A percentile compares a stretch with the other conserved stretches of the same genome.
Evolutionary conservation across 768 basidiomycete genomes (phyloP).

Genomic region (Krasilnikovozyma curviuscula): DNA sequence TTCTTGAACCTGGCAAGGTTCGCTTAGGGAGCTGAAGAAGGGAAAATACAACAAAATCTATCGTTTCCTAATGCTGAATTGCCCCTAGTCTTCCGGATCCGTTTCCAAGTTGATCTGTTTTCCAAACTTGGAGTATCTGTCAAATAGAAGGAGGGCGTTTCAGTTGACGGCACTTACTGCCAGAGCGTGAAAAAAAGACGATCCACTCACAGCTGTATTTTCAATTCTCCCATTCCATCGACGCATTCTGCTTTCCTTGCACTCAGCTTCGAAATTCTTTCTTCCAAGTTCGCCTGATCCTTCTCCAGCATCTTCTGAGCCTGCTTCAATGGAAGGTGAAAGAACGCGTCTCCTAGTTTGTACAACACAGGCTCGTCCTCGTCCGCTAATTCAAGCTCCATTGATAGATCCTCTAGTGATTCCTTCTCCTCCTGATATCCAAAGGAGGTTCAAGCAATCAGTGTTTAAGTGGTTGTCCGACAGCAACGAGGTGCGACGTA

Average conservation of each 20-base stretch:
- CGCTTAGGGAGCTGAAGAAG: too few species aligned
- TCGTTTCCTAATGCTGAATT: too few species aligned
- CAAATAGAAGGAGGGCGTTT: background rate
- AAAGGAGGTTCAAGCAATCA: background rate
- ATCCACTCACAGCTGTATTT: conserved; percentile 23
- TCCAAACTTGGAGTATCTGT: conserved; percentile 69
- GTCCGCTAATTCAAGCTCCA: conserved; percentile 73
- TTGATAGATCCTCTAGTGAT: conserved; percentile 68
- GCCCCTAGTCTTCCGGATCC: conserved; percentile 12
- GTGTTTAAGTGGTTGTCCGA: background rate
- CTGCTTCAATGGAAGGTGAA: conserved; percentile 49
- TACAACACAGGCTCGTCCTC: conserved; percentile 72
- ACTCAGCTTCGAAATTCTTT: conserved; percentile 18
- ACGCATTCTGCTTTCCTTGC: conserved; percentile 22
- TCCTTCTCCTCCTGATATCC: conserved; percentile 73
- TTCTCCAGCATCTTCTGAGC: conserved; percentile 31
- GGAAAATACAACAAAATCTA: too few species aligned
- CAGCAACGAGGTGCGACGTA: background rate
- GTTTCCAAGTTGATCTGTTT: conserved; percentile 78
- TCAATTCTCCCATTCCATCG: conserved; percentile 26
- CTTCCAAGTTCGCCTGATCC: conserved; percentile 19
- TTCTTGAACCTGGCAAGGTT: too few species aligned
- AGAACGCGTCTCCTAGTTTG: conserved; percentile 72
- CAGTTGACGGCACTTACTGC: background rate
- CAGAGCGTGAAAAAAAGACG: background rate